These are phyloP conservation scores for Ceratobasidium sp. DNA, from an alignment of 1,284 basidiomycete species.

Conservation along the genomic window DNA sequence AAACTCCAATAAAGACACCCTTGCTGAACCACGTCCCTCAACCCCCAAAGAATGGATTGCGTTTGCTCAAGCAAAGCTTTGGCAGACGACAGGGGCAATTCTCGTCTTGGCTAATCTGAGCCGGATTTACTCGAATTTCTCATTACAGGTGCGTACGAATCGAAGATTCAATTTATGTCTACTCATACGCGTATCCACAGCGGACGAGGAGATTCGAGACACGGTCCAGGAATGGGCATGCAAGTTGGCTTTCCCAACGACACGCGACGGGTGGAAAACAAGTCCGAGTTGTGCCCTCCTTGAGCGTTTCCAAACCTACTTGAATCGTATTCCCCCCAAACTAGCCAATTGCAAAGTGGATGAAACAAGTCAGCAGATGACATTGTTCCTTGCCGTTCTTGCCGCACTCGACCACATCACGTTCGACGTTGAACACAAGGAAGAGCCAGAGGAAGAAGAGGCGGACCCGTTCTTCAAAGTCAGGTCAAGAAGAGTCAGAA, in stretches of 20 bases:
- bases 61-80: constrained; percentile 20
- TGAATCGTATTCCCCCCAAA: constrained; percentile 22
- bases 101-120: not conserved
- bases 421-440: not conserved
- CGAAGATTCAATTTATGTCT: not conserved
- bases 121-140: constrained; percentile 22
- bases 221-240: not conserved
- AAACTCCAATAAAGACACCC: not conserved
- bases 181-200: not conserved
- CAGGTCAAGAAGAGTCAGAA: constrained; percentile 22
- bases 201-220: constrained; percentile 9
- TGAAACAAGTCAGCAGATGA: not conserved
- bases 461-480: constrained; percentile 20
- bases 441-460: too few species aligned
- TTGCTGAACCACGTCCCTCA: constrained; percentile 40
- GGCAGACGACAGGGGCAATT: not conserved
- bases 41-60: constrained; percentile 60
- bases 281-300: constrained; percentile 2
- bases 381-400: not conserved
- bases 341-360: constrained; percentile 10
- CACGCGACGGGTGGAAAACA: not conserved
- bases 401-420: not conserved
- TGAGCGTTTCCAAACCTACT: constrained; percentile 1
- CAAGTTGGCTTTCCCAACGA: not conserved
- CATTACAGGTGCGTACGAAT: constrained; percentile 12